Conservation (phyloP, 179 eudicot genomes). For the Spinacia oleracea region DNA sequence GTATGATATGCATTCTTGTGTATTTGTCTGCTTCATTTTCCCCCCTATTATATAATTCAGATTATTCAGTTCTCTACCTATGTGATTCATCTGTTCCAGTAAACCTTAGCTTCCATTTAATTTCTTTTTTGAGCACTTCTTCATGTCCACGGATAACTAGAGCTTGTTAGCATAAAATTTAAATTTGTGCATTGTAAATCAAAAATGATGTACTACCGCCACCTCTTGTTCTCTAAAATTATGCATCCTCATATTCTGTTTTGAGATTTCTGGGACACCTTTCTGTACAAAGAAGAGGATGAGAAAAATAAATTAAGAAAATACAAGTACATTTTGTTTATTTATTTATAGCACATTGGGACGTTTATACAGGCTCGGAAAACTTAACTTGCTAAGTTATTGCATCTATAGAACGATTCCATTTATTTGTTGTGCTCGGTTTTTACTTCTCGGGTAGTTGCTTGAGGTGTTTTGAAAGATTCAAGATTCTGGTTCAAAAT, state of each 20-base stretch:
- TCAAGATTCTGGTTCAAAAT: too few relatives aligned
- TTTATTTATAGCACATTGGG: neutral
- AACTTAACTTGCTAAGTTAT: neutral
- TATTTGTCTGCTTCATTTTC: neutral
- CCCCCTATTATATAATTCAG: neutral
- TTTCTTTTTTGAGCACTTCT: neutral
- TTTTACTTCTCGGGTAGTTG: constrained; percentile 1
- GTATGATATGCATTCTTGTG: constrained; percentile 33
- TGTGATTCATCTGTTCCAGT: neutral
- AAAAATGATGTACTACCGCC: neutral
- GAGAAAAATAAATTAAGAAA: neutral
- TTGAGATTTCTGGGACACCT: neutral
- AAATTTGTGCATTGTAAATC: neutral
- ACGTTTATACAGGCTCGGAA: neutral
- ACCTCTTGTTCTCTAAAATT: neutral
- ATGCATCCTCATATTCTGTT: neutral
- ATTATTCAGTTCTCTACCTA: neutral
- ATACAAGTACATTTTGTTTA: too few relatives aligned
- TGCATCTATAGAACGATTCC: neutral
- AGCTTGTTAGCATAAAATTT: neutral
- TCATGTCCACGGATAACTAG: neutral
- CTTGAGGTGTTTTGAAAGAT: too few relatives aligned
- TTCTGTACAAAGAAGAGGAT: neutral
- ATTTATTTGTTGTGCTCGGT: constrained; percentile 11
- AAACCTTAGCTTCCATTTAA: neutral